Percentiles rank a stretch among this genome's conserved stretches.
These are phyloP conservation scores for Sphenostylis stenocarpa DNA, from an alignment of 306 rosid species.

Conservation along the genomic window DNA sequence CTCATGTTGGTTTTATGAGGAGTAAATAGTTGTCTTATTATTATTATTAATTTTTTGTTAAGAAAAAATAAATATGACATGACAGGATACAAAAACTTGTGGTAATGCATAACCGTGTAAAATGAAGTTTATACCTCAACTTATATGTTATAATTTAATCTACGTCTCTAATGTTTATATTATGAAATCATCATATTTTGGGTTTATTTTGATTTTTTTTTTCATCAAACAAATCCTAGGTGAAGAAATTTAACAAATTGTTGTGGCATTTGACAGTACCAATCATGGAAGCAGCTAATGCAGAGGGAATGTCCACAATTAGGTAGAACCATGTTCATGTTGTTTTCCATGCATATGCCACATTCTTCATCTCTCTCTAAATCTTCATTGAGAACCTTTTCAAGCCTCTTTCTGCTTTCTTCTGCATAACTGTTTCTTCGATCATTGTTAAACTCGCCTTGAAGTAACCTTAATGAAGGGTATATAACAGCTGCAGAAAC, in stretches of 20 bases:
- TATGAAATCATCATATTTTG: too few species aligned
- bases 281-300: conserved; percentile 69
- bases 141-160: too few species aligned
- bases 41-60: too few species aligned
- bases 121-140: too few species aligned
- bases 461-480: conserved; percentile 71
- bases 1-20: not conserved
- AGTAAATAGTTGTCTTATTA: too few species aligned
- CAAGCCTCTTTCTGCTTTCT: conserved; percentile 38
- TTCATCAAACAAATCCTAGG: too few species aligned
- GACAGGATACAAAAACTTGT: too few species aligned
- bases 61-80: too few species aligned
- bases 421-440: conserved; percentile 32
- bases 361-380: conserved; percentile 65
- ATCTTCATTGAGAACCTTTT: conserved; percentile 35
- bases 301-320: conserved; percentile 79
- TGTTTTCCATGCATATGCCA: conserved; percentile 79
- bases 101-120: too few species aligned
- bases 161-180: too few species aligned
- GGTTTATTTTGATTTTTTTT: too few species aligned
- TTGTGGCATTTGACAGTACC: conserved; percentile 42
- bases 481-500: conserved; percentile 66
- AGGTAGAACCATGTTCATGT: conserved; percentile 64
- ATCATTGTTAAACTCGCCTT: conserved; percentile 46
- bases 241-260: not conserved